Evolutionary conservation across 208 protist genomes (phyloP), one percentile per base, ranked within the genome.

Genomic region (Tritrichomonas foetus): DNA sequence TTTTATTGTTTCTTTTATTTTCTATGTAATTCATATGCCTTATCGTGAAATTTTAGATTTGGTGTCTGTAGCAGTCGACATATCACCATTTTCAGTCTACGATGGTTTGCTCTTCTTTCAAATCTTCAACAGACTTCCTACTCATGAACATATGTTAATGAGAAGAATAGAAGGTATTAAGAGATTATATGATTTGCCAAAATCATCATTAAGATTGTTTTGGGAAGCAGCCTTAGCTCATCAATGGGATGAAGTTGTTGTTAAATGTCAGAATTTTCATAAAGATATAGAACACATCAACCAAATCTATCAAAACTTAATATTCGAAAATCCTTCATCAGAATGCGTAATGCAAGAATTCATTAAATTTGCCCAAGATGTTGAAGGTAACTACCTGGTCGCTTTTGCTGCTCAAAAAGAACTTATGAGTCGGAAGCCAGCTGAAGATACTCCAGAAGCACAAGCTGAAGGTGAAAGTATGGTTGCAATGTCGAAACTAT

Each of bases 311-410:
- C 33, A 30, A 82, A 50, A 82, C 25, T 82, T 82, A 8, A 82
- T 82, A 50, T 82, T 82, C 39, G 74, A 82, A 27, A 30, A 82
- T 50, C 74, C 74, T 20, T 82, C 74, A 3, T 82, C 74, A n/a
- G 74, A 82, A 25, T 82, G 74, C 50, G 74, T 82, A 30, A 20
- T 82, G 14, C 33, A 82, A 41, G 74, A 82, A 49, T 82, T 47
- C 41, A 39, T 82, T 25, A 82, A 82, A 16, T 82, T 82, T 39
- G 41, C 13, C 9, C 9, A 20, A 50, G 41, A 36, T 1, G 50
- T 82, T 11, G 27, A 30, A 53, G 74, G 74, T 0, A 82, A 82
- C 74, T 47, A 39, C 13, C 27, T 50, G 3, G 41, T 41, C 0
- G 74, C 74, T 20, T 47, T 41, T 30, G 74, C 74, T 49, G 41